A percentile compares a stretch with the other conserved stretches of the same genome.
These are phyloP conservation scores for Monotropa hypopitys DNA, from an alignment of 179 eudicot species.

Conservation along the genomic window DNA sequence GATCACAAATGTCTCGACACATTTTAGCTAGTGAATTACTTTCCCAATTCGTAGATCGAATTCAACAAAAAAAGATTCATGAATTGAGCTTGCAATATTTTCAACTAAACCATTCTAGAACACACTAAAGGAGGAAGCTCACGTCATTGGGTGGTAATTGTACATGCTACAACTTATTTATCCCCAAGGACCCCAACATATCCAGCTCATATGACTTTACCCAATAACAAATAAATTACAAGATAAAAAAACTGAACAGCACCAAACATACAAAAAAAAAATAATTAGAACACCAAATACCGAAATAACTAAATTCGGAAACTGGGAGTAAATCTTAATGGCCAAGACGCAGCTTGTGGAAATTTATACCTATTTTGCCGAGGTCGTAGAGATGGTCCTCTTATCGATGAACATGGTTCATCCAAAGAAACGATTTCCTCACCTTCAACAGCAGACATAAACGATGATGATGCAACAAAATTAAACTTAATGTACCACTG, in stretches of 20 bases:
- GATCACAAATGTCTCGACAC: not conserved
- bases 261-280: not conserved
- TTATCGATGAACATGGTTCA: conserved; percentile 23
- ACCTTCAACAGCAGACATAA: conserved; percentile 31
- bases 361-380: conserved; percentile 52
- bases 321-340: not conserved
- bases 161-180: not conserved
- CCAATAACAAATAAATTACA: not conserved
- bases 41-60: not conserved
- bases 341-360: not conserved
- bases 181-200: not conserved
- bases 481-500: not conserved
- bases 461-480: conserved; percentile 17
- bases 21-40: not conserved
- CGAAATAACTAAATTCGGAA: not conserved
- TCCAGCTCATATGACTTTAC: not conserved
- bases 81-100: not conserved
- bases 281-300: not conserved
- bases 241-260: not conserved
- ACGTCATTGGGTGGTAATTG: not conserved
- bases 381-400: conserved; percentile 36
- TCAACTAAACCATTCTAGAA: not conserved
- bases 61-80: not conserved
- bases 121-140: not conserved
- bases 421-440: no score